These are phyloP conservation scores for Oryza rufipogon DNA, from an alignment of 176 grass and related monocot genomes.

Conservation along the genomic window DNA sequence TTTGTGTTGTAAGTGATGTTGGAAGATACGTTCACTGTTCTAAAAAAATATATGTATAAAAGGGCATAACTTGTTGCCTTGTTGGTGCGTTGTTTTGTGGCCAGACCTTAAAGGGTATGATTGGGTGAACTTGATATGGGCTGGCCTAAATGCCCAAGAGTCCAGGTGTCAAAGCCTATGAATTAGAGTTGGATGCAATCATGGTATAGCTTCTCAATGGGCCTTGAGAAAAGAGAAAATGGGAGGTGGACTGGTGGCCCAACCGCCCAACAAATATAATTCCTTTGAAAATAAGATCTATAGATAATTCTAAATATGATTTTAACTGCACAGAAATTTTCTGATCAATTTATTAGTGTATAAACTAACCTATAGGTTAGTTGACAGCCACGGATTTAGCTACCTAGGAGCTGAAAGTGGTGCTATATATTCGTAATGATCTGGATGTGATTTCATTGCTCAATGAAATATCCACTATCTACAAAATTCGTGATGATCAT, in stretches of 20 bases:
- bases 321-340: not conserved
- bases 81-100: not conserved
- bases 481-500: not conserved
- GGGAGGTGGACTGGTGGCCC: not conserved
- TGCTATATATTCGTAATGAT: not conserved
- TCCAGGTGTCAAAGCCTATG: not conserved
- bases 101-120: not conserved
- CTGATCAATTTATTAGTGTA: constrained; percentile 1
- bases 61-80: constrained; percentile 9
- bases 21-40: not conserved
- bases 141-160: not conserved
- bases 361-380: not conserved
- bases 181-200: not conserved
- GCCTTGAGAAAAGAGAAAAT: not conserved
- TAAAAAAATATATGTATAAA: not conserved
- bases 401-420: not conserved
- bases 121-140: constrained; percentile 29
- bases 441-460: not conserved
- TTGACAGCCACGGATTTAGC: not conserved
- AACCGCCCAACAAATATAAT: not conserved
- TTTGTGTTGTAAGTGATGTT: not conserved
- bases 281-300: not conserved
- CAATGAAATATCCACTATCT: not conserved
- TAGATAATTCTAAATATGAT: not conserved
- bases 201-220: not conserved